Evolutionary conservation across 305 asterid species (phyloP), one percentile per base, ranked within the genome.

Genomic region (Fraxinus velutina): DNA sequence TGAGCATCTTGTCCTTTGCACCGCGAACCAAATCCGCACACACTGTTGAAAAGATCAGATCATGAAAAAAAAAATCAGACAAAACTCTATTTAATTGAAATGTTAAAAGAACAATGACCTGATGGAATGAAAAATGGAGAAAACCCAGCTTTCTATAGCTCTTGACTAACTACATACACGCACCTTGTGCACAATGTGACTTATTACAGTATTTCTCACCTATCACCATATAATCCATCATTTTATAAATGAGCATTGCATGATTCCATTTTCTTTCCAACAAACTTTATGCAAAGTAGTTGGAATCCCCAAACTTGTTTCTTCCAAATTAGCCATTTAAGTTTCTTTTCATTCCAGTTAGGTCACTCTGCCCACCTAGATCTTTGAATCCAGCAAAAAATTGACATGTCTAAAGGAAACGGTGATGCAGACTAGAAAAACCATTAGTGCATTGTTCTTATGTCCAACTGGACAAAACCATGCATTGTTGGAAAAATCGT

Each of bases 11-110:
- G 81, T 91, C 97, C 91, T 92, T 94, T 73, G 97, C 98, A 80
- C 95, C 97, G 29, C 97, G 95, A 10, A 94, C 94, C 84, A 94
- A 88, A 77, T 94, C 98, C 80, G 93, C 85, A 78, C 98, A 94
- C 8, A 94, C 95, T 94, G 90, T 66, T 1, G 5, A 82, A 47
- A 39, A 4, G 22, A 62, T 42, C 33, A 64, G 8, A 24, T 83
- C 47, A 9, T 39, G 47, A 47, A 47, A 47, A 10, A 44, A 39
- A 37, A 37, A 37, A 22, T 1, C 73, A 24, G 73, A 8, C 6
- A 13, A 66, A 27, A 12, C 39, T 68, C 39, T 68, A 64, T 64
- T 64, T 12, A 27, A 68, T 15, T 29, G 74, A 9, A 68, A 68
- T 30, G 19, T 1, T 12, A 22, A 64, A 64, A 24, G 6, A 64